These are phyloP conservation scores for Manihot esculenta DNA, from an alignment of 441 rosid species.

Conservation along the genomic window DNA sequence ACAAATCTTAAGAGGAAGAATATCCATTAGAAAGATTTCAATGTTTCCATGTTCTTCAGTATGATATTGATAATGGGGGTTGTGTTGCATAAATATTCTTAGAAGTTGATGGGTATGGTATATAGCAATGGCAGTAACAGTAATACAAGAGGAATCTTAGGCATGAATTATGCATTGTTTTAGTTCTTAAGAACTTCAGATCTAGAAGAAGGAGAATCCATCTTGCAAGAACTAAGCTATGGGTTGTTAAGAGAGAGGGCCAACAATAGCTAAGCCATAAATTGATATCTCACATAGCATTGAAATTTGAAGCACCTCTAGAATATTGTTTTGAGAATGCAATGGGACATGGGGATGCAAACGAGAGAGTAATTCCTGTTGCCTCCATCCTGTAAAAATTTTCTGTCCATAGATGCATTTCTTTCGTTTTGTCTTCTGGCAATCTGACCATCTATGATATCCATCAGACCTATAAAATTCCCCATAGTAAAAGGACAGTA, in stretches of 20 bases:
- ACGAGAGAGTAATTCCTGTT: conserved; percentile 56
- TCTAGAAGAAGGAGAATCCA: neutral
- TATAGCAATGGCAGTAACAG: neutral
- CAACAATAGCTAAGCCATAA: neutral
- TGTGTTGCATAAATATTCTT: neutral
- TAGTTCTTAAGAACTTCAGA: neutral
- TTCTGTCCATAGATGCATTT: conserved; percentile 53
- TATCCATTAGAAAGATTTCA: neutral
- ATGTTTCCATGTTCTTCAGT: neutral
- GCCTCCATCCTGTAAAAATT: conserved; percentile 75
- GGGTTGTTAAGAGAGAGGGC: neutral
- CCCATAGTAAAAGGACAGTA: conserved; percentile 67
- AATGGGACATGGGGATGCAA: conserved; percentile 46
- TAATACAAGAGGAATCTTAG: neutral
- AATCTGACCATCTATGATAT: conserved; percentile 55
- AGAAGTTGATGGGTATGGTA: neutral
- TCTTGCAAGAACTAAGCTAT: neutral
- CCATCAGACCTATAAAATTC: conserved; percentile 53
- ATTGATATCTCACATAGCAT: conserved; percentile 6
- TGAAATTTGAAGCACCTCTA: conserved; percentile 39
- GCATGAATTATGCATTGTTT: neutral
- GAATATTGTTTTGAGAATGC: conserved; percentile 37
- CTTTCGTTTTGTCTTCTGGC: conserved; percentile 46
- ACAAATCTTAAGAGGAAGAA: conserved; percentile 1
- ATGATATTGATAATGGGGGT: neutral